Evolutionary conservation across 345 rosid genomes (phyloP).

Genomic region (Sonneratia caseolaris): DNA sequence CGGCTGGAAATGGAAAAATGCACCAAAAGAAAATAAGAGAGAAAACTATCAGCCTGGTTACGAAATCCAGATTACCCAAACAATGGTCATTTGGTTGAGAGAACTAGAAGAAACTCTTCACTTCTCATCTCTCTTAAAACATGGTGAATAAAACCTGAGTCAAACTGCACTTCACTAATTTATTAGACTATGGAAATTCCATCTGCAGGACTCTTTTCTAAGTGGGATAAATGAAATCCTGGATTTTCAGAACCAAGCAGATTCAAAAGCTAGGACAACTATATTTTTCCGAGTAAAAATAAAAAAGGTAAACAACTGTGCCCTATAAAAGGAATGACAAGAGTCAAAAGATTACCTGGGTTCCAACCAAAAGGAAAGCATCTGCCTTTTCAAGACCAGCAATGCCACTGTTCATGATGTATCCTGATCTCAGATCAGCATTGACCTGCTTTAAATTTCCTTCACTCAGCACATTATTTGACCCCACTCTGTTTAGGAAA

Average conservation of each 20-base stretch:
- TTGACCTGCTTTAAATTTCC: slow-evolving; percentile 57
- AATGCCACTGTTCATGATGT: slow-evolving; percentile 80
- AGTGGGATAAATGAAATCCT: neutral
- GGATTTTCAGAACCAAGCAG: neutral
- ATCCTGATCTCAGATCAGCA: slow-evolving; percentile 91
- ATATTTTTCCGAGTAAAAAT: no score
- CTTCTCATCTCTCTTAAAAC: neutral
- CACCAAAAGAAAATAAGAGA: slow-evolving; percentile 2
- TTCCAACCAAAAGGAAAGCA: slow-evolving; percentile 85
- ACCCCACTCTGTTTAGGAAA: slow-evolving; percentile 82
- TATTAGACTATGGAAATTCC: neutral
- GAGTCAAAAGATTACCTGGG: slow-evolving; percentile 47
- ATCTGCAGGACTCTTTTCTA: neutral
- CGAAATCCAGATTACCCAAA: neutral
- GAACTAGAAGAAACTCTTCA: neutral
- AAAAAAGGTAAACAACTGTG: neutral
- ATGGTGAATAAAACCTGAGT: neutral
- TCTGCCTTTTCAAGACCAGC: slow-evolving; percentile 93
- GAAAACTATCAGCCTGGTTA: neutral
- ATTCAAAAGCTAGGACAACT: neutral
- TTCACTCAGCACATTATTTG: slow-evolving; percentile 89
- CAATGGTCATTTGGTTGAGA: neutral
- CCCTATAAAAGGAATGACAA: neutral
- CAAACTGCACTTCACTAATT: neutral
- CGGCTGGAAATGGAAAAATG: slow-evolving; percentile 51